A percentile compares a stretch with the other conserved stretches of the same genome.
Evolutionary conservation across 1,284 basidiomycete genomes (phyloP).

Genomic region (Abortiporus biennis): DNA sequence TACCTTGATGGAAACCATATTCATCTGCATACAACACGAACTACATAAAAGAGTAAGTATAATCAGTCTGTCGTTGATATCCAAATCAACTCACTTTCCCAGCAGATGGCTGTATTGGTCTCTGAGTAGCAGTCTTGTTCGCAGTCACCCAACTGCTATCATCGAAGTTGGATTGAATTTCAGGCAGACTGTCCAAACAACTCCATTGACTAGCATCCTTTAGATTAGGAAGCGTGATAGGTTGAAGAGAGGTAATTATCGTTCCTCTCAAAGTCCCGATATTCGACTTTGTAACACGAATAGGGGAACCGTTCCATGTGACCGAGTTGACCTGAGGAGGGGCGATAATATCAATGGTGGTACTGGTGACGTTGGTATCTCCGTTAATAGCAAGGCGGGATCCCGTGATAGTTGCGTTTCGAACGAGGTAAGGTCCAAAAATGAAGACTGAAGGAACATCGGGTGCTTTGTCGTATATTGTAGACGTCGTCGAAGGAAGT

Average conservation of each 20-base stretch:
- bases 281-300: constrained; percentile 18
- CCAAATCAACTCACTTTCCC: constrained; percentile 24
- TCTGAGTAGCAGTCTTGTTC: constrained; percentile 34
- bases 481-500: constrained; percentile 14
- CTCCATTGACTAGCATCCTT: constrained; percentile 31
- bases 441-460: constrained; percentile 32
- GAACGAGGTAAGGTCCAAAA: constrained; percentile 42
- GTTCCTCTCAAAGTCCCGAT: constrained; percentile 26
- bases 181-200: constrained; percentile 37
- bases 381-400: constrained; percentile 29
- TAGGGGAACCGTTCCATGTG: constrained; percentile 37
- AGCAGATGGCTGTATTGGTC: constrained; percentile 33
- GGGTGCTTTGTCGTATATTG: constrained; percentile 20
- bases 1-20: constrained; percentile 35
- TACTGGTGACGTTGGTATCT: constrained; percentile 37
- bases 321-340: constrained; percentile 26
- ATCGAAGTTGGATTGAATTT: constrained; percentile 29
- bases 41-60: constrained; percentile 15
- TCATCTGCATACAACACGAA: constrained; percentile 34
- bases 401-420: constrained; percentile 28
- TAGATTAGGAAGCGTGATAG: constrained; percentile 26
- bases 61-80: not conserved
- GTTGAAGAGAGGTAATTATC: constrained; percentile 18
- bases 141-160: constrained; percentile 36
- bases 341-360: constrained; percentile 33